Evolutionary conservation across 352 stramenopile species (phyloP).

Genomic region (Pythium scleroteichum): DNA sequence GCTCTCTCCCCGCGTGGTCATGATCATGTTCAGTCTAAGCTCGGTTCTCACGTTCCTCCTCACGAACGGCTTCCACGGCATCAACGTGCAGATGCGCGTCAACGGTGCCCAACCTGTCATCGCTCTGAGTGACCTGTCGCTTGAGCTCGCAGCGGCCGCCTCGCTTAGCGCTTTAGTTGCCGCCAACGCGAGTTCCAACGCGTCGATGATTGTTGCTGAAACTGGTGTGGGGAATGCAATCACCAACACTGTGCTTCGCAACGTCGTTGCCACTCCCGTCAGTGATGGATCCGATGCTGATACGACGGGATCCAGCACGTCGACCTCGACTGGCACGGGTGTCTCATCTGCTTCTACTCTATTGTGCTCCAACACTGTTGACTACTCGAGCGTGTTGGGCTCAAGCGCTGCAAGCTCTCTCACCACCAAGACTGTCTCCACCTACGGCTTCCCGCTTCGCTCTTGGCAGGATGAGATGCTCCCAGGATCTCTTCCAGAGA

Average conservation of each 20-base stretch:
- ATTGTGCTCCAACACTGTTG: slow-evolving; percentile 12
- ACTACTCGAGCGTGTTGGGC: slow-evolving; percentile 10
- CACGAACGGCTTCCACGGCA: slow-evolving; percentile 29
- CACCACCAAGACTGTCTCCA: slow-evolving; percentile 10
- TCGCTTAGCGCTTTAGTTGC: slow-evolving; percentile 5
- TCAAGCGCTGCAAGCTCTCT: background rate
- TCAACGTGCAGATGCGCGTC: slow-evolving; percentile 30
- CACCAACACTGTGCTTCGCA: slow-evolving; percentile 23
- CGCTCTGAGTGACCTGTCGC: slow-evolving; percentile 6
- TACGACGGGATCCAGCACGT: background rate
- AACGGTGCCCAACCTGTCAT: slow-evolving; percentile 4
- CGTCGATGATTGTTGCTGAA: slow-evolving; percentile 12
- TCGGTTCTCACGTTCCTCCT: slow-evolving; percentile 22
- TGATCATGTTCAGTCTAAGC: slow-evolving; percentile 11
- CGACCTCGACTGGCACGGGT: background rate
- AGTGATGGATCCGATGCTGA: background rate
- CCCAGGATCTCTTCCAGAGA: slow-evolving; percentile 1
- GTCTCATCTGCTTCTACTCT: background rate
- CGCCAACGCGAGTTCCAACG: slow-evolving; percentile 16
- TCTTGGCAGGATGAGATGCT: slow-evolving; percentile 22
- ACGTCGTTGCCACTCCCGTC: slow-evolving; percentile 1
- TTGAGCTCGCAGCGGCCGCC: background rate
- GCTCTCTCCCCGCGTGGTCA: background rate
- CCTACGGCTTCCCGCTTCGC: slow-evolving; percentile 17
- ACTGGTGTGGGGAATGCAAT: slow-evolving; percentile 7